Evolutionary conservation across 2,329 filamentous ascomycete species (phyloP).

Genomic region (Didymella glomerata): DNA sequence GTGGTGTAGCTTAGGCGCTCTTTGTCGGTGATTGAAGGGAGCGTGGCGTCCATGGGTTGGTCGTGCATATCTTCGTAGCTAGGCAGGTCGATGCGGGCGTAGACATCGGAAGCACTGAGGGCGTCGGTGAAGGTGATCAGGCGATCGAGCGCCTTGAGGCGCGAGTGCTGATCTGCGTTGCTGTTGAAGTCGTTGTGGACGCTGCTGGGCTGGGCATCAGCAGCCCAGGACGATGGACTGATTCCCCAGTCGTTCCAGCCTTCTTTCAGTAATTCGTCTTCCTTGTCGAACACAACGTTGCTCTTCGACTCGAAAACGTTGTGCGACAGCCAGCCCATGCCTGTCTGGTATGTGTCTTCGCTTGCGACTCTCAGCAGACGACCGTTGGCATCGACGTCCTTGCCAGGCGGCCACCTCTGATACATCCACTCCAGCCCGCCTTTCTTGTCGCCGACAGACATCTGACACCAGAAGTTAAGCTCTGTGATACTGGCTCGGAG

Average conservation of each 20-base stretch:
- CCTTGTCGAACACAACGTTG: constrained; percentile 55
- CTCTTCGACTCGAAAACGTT: constrained; percentile 61
- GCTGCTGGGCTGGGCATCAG: constrained; percentile 50
- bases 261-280: constrained; percentile 71
- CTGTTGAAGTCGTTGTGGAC: constrained; percentile 37
- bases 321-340: constrained; percentile 78
- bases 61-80: constrained; percentile 35
- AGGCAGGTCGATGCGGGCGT: constrained; percentile 60
- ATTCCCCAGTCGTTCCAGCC: constrained; percentile 73
- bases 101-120: constrained; percentile 73
- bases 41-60: constrained; percentile 69
- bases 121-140: constrained; percentile 64
- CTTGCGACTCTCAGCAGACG: constrained; percentile 81
- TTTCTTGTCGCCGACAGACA: constrained; percentile 87
- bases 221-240: constrained; percentile 65
- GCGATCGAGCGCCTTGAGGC: constrained; percentile 54
- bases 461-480: constrained; percentile 96
- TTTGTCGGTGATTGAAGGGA: constrained; percentile 65
- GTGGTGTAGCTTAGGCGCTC: constrained; percentile 64
- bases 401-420: constrained; percentile 76
- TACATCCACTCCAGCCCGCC: constrained; percentile 92
- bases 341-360: constrained; percentile 75
- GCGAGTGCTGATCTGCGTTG: neutral
- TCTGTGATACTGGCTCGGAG: constrained; percentile 83
- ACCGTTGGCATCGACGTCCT: constrained; percentile 72